Evolutionary conservation across 2,329 filamentous ascomycete genomes (phyloP), one percentile per base, ranked within the genome.

Genomic region (Fusarium chuoi): DNA sequence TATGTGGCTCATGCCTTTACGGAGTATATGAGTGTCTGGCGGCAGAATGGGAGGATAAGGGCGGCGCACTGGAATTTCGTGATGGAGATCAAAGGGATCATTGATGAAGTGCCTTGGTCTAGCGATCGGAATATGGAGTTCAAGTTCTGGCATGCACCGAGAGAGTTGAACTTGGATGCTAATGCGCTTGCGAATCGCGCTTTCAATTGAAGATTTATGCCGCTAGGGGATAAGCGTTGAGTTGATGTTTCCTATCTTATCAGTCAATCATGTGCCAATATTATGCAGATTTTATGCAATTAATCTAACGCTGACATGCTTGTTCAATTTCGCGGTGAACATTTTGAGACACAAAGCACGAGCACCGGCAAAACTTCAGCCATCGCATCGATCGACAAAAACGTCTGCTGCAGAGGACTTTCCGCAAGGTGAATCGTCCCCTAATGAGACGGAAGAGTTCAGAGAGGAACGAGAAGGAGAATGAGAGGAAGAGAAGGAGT

Each of bases 21-120:
- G 4, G 5, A 26, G 44, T 45, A 45, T 14, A 26, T 45, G 44
- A 6, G 5, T 20, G 12, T 20, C 11, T 45, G 42, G 42, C 17
- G 8, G n/a, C 5, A 13, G 7, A 45, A 45, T 18, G 5, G 8
- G 14, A 3, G 22, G 10, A n/a, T n/a, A 7, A 41, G 22, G 22
- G 39, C 6, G 22, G 39, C 39, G 39, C 41, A 26, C 42, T 26
- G 24, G 42, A 20, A 14, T 6, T 20, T 26, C 4, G 0, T 45
- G 42, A 17, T 26, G 3, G 6, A 45, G 0, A 45, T 14, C 4
- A 26, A 5, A 4, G 1, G 6, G 3, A 26, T 14, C 4, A 9
- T 45, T 20, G 17, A 45, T 26, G 24, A 45, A 3, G 20, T 45
- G 17, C 0, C 12, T 26, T 26, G 2, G 4, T 6, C 24, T 20